Percentiles rank a stretch among this genome's conserved stretches.
Conservation (phyloP, 1,284 basidiomycete species). For the Pascua guehoae region DNA sequence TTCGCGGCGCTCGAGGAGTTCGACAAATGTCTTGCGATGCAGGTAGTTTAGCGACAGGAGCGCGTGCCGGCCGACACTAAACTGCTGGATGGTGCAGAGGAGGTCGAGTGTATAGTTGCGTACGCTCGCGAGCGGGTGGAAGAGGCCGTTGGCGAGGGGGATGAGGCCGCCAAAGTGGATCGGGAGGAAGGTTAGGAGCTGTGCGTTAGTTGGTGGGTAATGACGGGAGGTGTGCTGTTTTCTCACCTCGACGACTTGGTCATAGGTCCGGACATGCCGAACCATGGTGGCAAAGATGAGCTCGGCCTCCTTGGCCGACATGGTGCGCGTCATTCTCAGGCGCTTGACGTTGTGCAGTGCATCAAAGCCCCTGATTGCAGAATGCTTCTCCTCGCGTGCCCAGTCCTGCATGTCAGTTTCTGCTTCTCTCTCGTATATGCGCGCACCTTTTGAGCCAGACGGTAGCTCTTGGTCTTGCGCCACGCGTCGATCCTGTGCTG, state of each 20-base stretch:
- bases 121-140: slow-evolving; percentile 74
- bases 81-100: slow-evolving; percentile 69
- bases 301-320: slow-evolving; percentile 65
- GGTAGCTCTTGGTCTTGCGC: slow-evolving; percentile 66
- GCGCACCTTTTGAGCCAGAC: slow-evolving; percentile 59
- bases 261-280: slow-evolving; percentile 67
- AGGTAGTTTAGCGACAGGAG: slow-evolving; percentile 84
- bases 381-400: slow-evolving; percentile 50
- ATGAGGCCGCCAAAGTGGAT: slow-evolving; percentile 77
- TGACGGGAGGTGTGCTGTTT: background rate
- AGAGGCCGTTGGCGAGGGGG: slow-evolving; percentile 80
- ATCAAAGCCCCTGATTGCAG: slow-evolving; percentile 64
- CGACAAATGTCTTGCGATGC: slow-evolving; percentile 57
- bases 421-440: too few species aligned
- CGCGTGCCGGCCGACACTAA: slow-evolving; percentile 78
- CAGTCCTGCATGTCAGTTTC: slow-evolving; percentile 55
- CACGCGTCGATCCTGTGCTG: slow-evolving; percentile 74
- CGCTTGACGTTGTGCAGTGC: slow-evolving; percentile 67
- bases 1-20: slow-evolving; percentile 21
- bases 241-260: slow-evolving; percentile 80
- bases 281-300: slow-evolving; percentile 71
- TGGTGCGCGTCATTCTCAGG: slow-evolving; percentile 60
- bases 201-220: slow-evolving; percentile 40
- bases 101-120: slow-evolving; percentile 77
- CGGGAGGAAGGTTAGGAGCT: slow-evolving; percentile 71